These are phyloP conservation scores for Leucoagaricus sp. DNA, from an alignment of 1,284 basidiomycete genomes.

Conservation along the genomic window DNA sequence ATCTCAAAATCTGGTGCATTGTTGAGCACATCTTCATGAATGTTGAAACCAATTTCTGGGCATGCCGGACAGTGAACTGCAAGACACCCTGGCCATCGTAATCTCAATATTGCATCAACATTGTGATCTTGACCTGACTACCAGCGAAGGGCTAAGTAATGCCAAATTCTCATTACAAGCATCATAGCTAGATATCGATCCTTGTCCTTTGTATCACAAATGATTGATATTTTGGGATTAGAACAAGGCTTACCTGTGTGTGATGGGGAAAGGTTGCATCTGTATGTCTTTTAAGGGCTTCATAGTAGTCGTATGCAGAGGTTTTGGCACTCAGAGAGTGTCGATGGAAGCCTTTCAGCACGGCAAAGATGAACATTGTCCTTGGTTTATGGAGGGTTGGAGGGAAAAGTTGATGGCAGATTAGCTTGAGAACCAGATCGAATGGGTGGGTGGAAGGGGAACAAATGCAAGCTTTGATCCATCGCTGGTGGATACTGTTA, in stretches of 20 bases:
- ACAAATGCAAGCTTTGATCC: constrained; percentile 24
- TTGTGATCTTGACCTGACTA: constrained; percentile 25
- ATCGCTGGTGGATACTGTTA: constrained; percentile 24
- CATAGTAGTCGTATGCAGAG: constrained; percentile 26
- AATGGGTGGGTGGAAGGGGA: too few relatives aligned
- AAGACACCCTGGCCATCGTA: constrained; percentile 21
- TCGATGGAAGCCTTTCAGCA: constrained; percentile 27
- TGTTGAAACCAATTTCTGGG: constrained; percentile 30
- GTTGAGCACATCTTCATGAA: constrained; percentile 22
- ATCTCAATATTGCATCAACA: constrained; percentile 22
- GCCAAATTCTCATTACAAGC: constrained; percentile 25
- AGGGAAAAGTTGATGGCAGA: constrained; percentile 24
- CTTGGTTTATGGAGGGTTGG: constrained; percentile 22
- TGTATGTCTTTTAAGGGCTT: constrained; percentile 24
- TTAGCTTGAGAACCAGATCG: constrained; percentile 4
- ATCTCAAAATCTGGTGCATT: too few relatives aligned
- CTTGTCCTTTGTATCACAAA: constrained; percentile 14
- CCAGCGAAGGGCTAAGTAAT: constrained; percentile 21
- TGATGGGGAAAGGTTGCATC: constrained; percentile 23
- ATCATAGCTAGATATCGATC: constrained; percentile 25
- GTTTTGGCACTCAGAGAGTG: constrained; percentile 29
- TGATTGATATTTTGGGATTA: not conserved
- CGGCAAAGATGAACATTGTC: constrained; percentile 30
- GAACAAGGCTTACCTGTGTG: constrained; percentile 22
- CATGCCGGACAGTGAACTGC: constrained; percentile 30